phyloP scores from a whole-genome alignment of 192 early-diverging fungal species.

The Coemansia sp. region DNA sequence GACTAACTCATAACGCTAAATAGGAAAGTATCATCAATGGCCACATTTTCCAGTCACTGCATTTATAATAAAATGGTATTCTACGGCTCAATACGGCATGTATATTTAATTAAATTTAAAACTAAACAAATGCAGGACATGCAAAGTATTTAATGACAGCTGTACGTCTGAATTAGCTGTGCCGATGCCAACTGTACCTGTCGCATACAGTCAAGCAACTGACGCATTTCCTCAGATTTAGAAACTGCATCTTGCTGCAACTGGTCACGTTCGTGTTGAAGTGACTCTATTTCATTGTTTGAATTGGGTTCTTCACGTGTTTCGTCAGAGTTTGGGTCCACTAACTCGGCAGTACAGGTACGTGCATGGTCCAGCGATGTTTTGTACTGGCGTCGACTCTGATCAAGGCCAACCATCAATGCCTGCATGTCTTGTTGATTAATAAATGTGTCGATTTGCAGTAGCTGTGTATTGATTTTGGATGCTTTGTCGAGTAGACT shows the following conservation, averaged over 20 bases:
- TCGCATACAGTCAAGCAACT: constrained; percentile 37
- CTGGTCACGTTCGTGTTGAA: constrained; percentile 24
- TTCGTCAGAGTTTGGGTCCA: too few species aligned
- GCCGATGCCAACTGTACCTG: constrained; percentile 47
- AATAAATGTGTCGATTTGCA: constrained; percentile 44
- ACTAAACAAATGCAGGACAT: neutral
- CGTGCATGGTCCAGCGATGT: constrained; percentile 23
- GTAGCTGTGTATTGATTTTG: constrained; percentile 36
- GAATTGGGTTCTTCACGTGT: neutral
- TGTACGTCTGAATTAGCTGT: constrained; percentile 39
- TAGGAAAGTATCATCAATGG: too few species aligned
- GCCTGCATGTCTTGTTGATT: constrained; percentile 8
- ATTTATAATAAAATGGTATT: too few species aligned
- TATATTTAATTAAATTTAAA: too few species aligned
- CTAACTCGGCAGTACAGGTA: neutral
- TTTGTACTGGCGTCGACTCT: constrained; percentile 30
- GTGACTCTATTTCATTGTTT: neutral
- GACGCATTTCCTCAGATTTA: constrained; percentile 31
- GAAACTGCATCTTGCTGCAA: constrained; percentile 30
- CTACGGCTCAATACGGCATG: too few species aligned
- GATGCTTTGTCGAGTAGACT: constrained; percentile 42
- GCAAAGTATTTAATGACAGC: too few species aligned
- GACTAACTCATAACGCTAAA: too few species aligned
- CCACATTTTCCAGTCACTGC: too few species aligned
- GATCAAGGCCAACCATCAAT: constrained; percentile 27